Percentiles rank a stretch among this genome's conserved stretches.
These are phyloP conservation scores for Pluteus cervinus DNA, from an alignment of 768 basidiomycete species.

Conservation along the genomic window DNA sequence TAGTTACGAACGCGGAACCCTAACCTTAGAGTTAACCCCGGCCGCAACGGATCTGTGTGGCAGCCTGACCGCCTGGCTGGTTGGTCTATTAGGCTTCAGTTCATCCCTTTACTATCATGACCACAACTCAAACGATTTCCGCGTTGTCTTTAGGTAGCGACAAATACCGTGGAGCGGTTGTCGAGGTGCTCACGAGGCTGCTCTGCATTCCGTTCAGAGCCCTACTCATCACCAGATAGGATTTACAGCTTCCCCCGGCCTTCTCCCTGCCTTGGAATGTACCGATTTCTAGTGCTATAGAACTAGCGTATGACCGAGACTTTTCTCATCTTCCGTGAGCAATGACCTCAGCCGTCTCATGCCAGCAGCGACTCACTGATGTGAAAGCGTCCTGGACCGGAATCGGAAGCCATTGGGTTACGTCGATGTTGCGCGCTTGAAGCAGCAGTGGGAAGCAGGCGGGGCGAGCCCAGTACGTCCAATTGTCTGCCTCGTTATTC, in stretches of 20 bases:
- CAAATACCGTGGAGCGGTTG: conserved; percentile 85
- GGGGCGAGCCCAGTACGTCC: conserved; percentile 62
- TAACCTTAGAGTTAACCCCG: conserved; percentile 3
- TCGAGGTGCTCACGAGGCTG: conserved; percentile 51
- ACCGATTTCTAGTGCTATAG: conserved; percentile 69
- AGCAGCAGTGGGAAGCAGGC: conserved; percentile 73
- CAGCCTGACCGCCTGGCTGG: neutral
- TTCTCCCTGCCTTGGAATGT: conserved; percentile 74
- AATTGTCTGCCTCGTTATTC: conserved; percentile 1
- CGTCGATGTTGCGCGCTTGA: conserved; percentile 70
- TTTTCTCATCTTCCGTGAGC: conserved; percentile 88
- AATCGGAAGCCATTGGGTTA: conserved; percentile 78
- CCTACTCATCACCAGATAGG: conserved; percentile 31
- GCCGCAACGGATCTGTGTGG: neutral
- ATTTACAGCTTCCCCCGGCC: conserved; percentile 81
- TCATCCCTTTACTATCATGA: conserved; percentile 15
- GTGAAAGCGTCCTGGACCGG: conserved; percentile 63
- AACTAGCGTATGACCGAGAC: conserved; percentile 88
- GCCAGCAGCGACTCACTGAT: conserved; percentile 1
- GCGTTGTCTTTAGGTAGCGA: conserved; percentile 19
- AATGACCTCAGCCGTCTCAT: neutral
- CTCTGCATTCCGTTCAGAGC: neutral
- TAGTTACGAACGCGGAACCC: too few species aligned
- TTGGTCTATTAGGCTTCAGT: too few species aligned
- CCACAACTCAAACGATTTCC: conserved; percentile 10